Base-by-base conservation (phyloP, 108 stramenopile species). In the Cylindrotheca closterium region DNA sequence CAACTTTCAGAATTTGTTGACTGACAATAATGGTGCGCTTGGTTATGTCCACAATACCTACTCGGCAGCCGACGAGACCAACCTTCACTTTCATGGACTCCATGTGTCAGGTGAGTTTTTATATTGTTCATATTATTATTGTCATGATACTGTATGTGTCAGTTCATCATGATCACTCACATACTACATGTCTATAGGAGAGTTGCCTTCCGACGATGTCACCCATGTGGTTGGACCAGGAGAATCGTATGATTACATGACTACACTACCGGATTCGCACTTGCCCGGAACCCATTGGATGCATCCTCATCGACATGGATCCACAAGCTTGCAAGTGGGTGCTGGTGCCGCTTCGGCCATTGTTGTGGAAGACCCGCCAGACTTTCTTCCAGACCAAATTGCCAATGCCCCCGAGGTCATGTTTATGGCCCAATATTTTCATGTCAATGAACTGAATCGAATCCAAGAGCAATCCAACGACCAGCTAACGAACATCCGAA, bases 291-390 rank as follows among this genome's bases (percentile, higher is more conserved):
- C 42, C 5, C 47, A 68, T 30, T 68, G 58, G 58, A 15, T 60
- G 19, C 67, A 68, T 42, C 58, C 67, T 1, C 67, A 68, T 45
- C 30, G 27, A 8, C 67, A 68, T 48, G 67, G 59, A 59, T 60
- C 49, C 10, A 49, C 34, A 4, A 27, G 26, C 0, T 22, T 4
- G 7, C 59, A 60, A 24, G 1, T 60, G 27, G 53, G 22, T 8
- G 67, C 58, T 23, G 67, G 67, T 0, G 67, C 67, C n/a, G 58
- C 30, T 4, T 0, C 21, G 12, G 58, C 58, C 17, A 18, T 68
- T 1, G 60, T 68, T 24, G 67, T 68, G 27, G 34, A 68, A 25
- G 67, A 60, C 32, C 4, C 19, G 15, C 1, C 47, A 15, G 30
- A 58, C 31, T 15, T 31, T 58, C 15, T 58, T 0, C 30, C 30